Percentiles rank a stretch among this genome's conserved stretches.
phyloP scores from a whole-genome alignment of 1,284 basidiomycete genomes.

The Inonotus obliquus region DNA sequence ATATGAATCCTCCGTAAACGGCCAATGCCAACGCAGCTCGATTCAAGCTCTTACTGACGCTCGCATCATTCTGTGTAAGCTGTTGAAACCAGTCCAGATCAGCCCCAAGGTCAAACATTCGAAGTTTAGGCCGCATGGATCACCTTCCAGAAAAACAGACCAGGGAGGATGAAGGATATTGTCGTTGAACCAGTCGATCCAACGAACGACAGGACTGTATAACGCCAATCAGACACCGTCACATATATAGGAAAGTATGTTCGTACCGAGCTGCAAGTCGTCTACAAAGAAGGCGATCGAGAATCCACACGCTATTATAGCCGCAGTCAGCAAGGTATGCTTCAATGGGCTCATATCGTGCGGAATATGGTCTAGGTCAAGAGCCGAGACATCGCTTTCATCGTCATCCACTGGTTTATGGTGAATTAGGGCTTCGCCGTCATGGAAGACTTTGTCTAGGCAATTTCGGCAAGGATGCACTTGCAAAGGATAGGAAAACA shows the following conservation, averaged over 20 bases:
- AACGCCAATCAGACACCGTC: neutral
- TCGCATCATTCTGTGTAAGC: conserved; percentile 69
- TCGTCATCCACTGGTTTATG: conserved; percentile 32
- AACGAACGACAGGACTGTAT: conserved; percentile 87
- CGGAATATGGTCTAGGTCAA: conserved; percentile 43
- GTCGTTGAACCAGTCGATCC: conserved; percentile 96
- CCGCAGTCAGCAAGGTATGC: conserved; percentile 71
- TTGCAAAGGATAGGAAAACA: conserved; percentile 91
- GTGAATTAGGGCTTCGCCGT: conserved; percentile 28
- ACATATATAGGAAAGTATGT: neutral
- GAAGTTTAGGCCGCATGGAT: conserved; percentile 18
- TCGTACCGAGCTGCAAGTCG: conserved; percentile 76
- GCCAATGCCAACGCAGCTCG: conserved; percentile 63
- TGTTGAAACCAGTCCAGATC: conserved; percentile 31
- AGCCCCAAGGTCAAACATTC: conserved; percentile 5
- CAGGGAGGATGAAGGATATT: conserved; percentile 96
- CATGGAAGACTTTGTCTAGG: conserved; percentile 82
- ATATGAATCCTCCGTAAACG: conserved; percentile 76
- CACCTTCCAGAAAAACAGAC: conserved; percentile 81
- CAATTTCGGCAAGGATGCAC: conserved; percentile 92
- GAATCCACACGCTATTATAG: conserved; percentile 69
- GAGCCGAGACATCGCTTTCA: conserved; percentile 42
- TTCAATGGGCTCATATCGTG: conserved; percentile 70
- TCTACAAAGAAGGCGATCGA: conserved; percentile 80
- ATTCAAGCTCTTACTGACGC: conserved; percentile 51